Conservation (phyloP, 768 basidiomycete genomes). For the Mycena rebaudengoi region DNA sequence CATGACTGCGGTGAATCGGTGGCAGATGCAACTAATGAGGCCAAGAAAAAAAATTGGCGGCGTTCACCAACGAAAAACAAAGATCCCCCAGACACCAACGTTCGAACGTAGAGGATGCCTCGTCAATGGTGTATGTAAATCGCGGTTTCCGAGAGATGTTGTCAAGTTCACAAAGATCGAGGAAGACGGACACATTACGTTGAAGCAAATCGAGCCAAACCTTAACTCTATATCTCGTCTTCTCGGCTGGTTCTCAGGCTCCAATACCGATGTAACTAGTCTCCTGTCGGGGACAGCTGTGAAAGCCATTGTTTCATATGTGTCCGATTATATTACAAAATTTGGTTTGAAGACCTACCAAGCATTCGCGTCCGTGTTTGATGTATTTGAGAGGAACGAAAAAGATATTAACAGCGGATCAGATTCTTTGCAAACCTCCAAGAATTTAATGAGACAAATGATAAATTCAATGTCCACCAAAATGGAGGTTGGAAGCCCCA, state of each 20-base stretch:
- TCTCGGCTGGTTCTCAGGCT: background rate
- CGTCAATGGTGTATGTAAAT: constrained; percentile 24
- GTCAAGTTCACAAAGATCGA: constrained; percentile 26
- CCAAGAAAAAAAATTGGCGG: background rate
- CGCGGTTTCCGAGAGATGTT: constrained; percentile 30
- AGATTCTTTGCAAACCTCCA: no score
- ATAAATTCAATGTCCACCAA: no score
- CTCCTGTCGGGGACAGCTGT: background rate
- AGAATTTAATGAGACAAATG: no score
- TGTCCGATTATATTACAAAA: background rate
- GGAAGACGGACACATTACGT: constrained; percentile 9
- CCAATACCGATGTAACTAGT: background rate
- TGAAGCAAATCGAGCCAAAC: background rate
- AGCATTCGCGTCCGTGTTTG: no score
- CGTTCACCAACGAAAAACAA: background rate
- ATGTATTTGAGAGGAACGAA: no score
- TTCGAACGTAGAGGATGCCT: background rate
- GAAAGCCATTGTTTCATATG: background rate
- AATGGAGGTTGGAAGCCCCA: no score
- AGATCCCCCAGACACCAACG: background rate
- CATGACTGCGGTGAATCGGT: constrained; percentile 18
- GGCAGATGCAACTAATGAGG: background rate
- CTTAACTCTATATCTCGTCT: background rate
- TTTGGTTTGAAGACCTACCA: background rate
- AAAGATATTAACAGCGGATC: no score